Evolutionary conservation across 805 yeast genomes (phyloP).

Genomic region (Wickerhamomyces bovis): DNA sequence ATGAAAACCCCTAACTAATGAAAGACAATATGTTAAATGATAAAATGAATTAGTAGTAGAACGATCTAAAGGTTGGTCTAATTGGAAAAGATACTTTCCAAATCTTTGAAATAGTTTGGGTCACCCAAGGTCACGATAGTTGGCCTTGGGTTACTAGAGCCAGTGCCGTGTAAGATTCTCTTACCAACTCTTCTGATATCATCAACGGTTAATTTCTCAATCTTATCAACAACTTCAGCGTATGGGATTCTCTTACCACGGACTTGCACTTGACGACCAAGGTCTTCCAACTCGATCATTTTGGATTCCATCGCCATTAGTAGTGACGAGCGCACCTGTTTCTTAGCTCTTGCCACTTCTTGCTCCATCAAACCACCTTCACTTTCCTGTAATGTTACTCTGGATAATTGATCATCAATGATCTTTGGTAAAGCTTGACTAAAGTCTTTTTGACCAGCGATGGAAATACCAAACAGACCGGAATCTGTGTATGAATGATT

Average conservation of each 20-base stretch:
- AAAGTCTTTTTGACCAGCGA: conserved; percentile 81
- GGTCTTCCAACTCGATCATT: conserved; percentile 89
- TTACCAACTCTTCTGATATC: conserved; percentile 74
- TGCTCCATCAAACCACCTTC: conserved; percentile 56
- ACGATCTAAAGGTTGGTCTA: neutral
- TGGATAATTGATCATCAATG: conserved; percentile 55
- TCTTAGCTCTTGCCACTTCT: conserved; percentile 87
- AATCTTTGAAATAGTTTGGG: conserved; percentile 49
- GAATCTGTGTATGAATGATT: conserved; percentile 87
- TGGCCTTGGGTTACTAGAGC: conserved; percentile 59
- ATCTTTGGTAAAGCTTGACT: conserved; percentile 80
- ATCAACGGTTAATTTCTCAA: conserved; percentile 56
- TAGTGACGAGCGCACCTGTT: conserved; percentile 80
- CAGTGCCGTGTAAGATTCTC: conserved; percentile 65
- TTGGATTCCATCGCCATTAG: conserved; percentile 91
- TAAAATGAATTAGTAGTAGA: neutral
- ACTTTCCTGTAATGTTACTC: conserved; percentile 41
- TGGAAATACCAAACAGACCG: conserved; percentile 85
- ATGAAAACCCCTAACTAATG: neutral
- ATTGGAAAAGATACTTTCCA: neutral
- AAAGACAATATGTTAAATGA: neutral
- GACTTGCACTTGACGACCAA: conserved; percentile 90
- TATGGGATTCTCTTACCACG: conserved; percentile 72
- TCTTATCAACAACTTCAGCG: conserved; percentile 72
- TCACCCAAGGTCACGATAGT: conserved; percentile 88